Base-by-base conservation (phyloP, 1,284 basidiomycete species). In the Cryptococcus sp. region DNA sequence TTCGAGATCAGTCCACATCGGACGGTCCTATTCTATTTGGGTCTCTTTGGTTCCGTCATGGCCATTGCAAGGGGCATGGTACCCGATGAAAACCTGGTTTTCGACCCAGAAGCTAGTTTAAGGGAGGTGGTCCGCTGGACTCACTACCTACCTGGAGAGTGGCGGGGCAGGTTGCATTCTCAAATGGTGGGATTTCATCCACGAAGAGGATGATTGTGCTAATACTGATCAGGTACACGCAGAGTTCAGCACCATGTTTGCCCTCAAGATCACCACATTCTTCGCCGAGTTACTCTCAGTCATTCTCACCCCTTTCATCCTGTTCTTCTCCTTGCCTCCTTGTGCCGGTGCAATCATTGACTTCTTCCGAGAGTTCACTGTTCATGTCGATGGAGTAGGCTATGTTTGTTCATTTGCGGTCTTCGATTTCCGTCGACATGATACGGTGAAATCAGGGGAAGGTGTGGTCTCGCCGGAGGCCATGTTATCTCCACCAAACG, bases 381-480 rank as follows among this genome's bases (percentile, higher is more conserved):
- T 98, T 0, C 94, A 98, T 73, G 89, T 98, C 35, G 94, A 97
- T 64, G 91, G 93, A 1, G 82, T 96, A 3, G 95, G 96, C 8
- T 95, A 96, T 69, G 90, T 98, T 7, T 98, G 96, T 73, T 92
- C 89, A 58, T 98, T 98, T 77, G 96, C 95, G 0, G 94, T 96
- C 55, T 98, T 98, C 72, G 93, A 98, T 74, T 97, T 98, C 75
- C 85, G 91, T 73, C 79, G 92, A 58, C 88, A 95, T 63, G 82
- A 89, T 68, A 89, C 87, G 79, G 86, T 88, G 51, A 58, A 79
- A 68, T 37, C 50, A 13, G 38, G 34, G 10, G 47, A 56, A 10
- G 36, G 44, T 44, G 43, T 37, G 31, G 32, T 49, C 8, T 49
- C 53, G 4, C 53, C 46, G 6, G 14, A 31, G 30, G 51, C 5